These are phyloP conservation scores for Fraxinus baroniana DNA, from an alignment of 305 asterid genomes.

Conservation along the genomic window DNA sequence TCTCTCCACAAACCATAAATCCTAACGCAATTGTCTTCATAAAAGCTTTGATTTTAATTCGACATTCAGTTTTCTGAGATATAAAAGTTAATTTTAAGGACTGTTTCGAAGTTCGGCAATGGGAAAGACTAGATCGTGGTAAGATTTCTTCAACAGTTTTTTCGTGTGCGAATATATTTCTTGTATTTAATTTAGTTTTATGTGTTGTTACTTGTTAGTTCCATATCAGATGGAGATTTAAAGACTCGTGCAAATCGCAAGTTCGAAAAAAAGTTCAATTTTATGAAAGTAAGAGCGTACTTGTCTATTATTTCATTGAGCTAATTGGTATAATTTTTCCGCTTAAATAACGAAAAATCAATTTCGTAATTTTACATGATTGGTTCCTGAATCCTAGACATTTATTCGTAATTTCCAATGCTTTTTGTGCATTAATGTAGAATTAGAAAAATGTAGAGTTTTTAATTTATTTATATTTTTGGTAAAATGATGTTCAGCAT, in stretches of 20 bases:
- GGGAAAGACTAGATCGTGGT: conserved; percentile 46
- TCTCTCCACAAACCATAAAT: background rate
- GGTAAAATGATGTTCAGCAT: background rate
- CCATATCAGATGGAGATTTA: conserved; percentile 53
- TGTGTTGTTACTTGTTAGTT: conserved; percentile 9
- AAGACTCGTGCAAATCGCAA: conserved; percentile 50
- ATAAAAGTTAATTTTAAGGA: background rate
- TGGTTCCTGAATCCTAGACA: background rate
- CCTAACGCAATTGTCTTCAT: background rate
- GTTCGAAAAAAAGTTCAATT: conserved; percentile 71
- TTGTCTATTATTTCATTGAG: background rate
- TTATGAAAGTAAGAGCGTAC: conserved; percentile 46
- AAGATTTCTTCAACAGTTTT: background rate
- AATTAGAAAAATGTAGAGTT: background rate
- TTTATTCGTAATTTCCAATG: background rate
- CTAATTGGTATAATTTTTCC: background rate
- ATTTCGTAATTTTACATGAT: background rate
- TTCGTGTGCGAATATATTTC: background rate
- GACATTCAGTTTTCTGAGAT: background rate
- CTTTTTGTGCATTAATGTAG: background rate
- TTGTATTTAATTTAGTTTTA: background rate
- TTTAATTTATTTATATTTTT: background rate
- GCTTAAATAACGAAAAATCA: background rate
- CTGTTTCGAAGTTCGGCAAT: conserved; percentile 11
- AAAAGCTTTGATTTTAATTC: background rate